Conservation (phyloP, 2,329 filamentous ascomycete species). For the Eutypella sp. region DNA sequence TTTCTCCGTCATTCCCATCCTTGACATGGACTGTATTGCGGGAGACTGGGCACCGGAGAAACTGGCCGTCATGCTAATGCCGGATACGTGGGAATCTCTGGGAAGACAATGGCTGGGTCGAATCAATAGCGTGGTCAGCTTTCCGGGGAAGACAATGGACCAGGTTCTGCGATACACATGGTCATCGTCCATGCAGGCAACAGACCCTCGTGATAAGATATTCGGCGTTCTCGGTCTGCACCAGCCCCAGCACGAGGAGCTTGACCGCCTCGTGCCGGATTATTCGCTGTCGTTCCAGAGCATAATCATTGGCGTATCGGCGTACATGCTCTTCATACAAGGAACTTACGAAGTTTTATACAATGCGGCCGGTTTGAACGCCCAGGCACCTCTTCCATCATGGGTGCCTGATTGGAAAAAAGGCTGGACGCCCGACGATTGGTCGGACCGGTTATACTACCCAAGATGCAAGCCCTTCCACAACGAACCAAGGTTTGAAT, state of each 20-base stretch:
- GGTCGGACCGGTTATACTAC: too few relatives aligned
- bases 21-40: not conserved
- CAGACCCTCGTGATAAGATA: constrained; percentile 1
- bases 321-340: not conserved
- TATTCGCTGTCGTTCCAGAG: constrained; percentile 2
- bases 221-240: constrained; percentile 1
- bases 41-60: not conserved
- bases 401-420: constrained; percentile 3
- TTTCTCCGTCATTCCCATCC: not conserved
- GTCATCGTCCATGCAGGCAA: not conserved
- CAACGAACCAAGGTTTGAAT: too few relatives aligned
- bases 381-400: not conserved
- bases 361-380: not conserved
- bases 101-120: not conserved
- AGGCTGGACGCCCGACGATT: too few relatives aligned
- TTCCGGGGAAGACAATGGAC: not conserved
- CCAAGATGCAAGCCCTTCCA: too few relatives aligned
- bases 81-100: too few relatives aligned
- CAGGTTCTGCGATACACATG: not conserved
- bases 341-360: not conserved
- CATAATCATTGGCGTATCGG: constrained; percentile 1
- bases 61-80: too few relatives aligned
- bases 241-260: not conserved
- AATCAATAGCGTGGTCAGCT: not conserved
- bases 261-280: not conserved